Evolutionary conservation across 352 stramenopile genomes (phyloP), one percentile per base, ranked within the genome.

Genomic region (Phytophthora foliorum): DNA sequence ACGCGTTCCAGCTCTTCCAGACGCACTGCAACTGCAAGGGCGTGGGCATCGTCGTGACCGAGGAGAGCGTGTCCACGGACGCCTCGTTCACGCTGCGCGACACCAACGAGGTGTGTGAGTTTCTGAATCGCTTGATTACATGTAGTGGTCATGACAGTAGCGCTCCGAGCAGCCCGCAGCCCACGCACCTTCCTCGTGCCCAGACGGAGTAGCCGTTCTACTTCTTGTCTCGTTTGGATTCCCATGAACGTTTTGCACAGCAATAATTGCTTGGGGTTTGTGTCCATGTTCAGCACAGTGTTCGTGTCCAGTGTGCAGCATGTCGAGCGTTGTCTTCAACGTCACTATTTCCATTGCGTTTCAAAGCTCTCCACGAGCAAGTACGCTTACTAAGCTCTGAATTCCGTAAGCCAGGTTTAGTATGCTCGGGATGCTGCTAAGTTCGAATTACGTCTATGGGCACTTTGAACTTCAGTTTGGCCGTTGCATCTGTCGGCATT

Each of bases 21-120:
- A 63, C 69, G 3, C 69, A 74, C 19, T 69, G 68, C 49, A 80
- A 79, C 10, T 80, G 77, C 59, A 89, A 90, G 63, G 87, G 88
- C 9, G 85, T 90, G n/a, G 88, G 86, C n/a, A 95, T 95, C 58
- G 70, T 93, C 32, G 88, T 95, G 17, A 93, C 86, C 2, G 88
- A 95, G 61, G 73, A 89, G 51, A 94, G 84, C 64, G 78, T 72
- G 61, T 74, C 72, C 22, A 94, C 88, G 0, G 82, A 80, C 29
- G 88, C 88, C 10, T 90, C 77, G 42, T 94, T 91, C 62, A 94
- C 86, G 34, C 82, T 95, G 45, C 80, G 89, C 11, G 84, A 95
- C 64, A 92, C 86, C 25, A 80, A 80, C 31, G 74, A 95, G 48
- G 88, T 95, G 24, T 79, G 78, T 42, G 63, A 89, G 53, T 94